Conservation (phyloP, 305 asterid genomes). For the Fraxinus dipetala region DNA sequence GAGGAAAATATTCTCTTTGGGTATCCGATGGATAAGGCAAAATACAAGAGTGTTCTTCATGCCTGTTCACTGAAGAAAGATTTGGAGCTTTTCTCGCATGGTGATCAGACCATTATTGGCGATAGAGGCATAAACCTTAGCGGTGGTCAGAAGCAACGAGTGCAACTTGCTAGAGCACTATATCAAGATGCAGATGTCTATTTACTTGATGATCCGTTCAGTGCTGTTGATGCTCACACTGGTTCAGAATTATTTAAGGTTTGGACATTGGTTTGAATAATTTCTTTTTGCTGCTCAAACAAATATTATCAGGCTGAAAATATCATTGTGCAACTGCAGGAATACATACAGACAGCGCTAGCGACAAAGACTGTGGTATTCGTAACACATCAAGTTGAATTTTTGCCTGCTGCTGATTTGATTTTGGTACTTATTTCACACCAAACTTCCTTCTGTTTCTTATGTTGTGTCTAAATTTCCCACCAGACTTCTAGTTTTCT, state of each 20-base stretch:
- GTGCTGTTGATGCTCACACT: constrained; percentile 88
- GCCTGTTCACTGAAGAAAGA: constrained; percentile 76
- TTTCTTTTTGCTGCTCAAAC: constrained; percentile 4
- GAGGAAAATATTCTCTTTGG: constrained; percentile 93
- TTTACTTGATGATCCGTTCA: constrained; percentile 78
- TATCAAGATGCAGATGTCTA: constrained; percentile 77
- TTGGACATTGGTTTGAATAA: constrained; percentile 1
- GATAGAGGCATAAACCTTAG: constrained; percentile 81
- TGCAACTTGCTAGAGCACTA: constrained; percentile 78
- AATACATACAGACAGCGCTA: constrained; percentile 77
- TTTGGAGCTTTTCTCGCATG: constrained; percentile 68
- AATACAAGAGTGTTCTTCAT: constrained; percentile 78
- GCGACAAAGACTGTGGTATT: constrained; percentile 72
- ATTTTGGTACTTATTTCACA: constrained; percentile 60
- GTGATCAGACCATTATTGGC: constrained; percentile 78
- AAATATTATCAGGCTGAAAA: constrained; percentile 28
- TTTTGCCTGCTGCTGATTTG: constrained; percentile 86
- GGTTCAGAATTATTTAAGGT: constrained; percentile 90
- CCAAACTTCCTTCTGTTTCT: constrained; percentile 2
- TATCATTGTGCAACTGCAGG: constrained; percentile 50
- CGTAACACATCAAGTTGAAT: constrained; percentile 96
- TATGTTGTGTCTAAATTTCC: background rate
- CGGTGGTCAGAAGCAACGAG: constrained; percentile 82
- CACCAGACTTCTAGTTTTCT: background rate
- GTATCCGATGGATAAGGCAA: constrained; percentile 84